phyloP scores from a whole-genome alignment of 352 stramenopile genomes.

The Phytophthora pluvialis region DNA sequence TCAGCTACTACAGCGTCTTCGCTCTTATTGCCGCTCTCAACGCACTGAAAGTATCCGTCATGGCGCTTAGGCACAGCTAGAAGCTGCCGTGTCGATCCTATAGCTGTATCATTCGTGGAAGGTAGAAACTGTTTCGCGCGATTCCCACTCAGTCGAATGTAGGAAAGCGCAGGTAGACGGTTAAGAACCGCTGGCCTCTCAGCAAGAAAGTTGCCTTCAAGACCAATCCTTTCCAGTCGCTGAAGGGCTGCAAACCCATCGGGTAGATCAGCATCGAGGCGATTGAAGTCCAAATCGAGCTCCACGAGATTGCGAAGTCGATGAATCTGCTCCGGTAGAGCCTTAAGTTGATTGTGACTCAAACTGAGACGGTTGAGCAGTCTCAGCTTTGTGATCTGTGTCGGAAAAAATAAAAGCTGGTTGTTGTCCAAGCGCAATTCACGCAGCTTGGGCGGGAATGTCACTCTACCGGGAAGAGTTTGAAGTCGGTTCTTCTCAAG shows the following conservation, averaged over 20 bases:
- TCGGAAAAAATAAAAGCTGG: conserved; percentile 49
- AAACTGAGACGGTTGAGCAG: conserved; percentile 65
- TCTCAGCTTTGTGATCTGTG: conserved; percentile 55
- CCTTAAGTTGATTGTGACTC: conserved; percentile 59
- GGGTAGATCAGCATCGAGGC: conserved; percentile 47
- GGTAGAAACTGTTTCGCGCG: conserved; percentile 20
- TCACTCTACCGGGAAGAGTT: conserved; percentile 40
- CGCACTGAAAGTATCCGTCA: conserved; percentile 61
- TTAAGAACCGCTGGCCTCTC: conserved; percentile 32
- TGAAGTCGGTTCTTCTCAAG: conserved; percentile 70
- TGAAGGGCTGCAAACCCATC: conserved; percentile 46
- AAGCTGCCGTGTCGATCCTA: conserved; percentile 2
- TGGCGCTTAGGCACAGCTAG: conserved; percentile 42
- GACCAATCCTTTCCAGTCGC: conserved; percentile 61
- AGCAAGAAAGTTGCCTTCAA: conserved; percentile 62
- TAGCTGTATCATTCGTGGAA: background rate
- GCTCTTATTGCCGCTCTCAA: conserved; percentile 22
- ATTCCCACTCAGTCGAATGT: conserved; percentile 65
- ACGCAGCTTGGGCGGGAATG: conserved; percentile 48
- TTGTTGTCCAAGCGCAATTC: conserved; percentile 69
- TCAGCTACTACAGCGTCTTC: background rate
- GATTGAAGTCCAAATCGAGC: conserved; percentile 73
- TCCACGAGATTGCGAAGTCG: conserved; percentile 66
- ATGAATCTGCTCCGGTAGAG: conserved; percentile 52
- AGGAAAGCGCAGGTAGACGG: conserved; percentile 42